Conservation (phyloP, 306 rosid genomes). For the Cicer pinnatifidum region DNA sequence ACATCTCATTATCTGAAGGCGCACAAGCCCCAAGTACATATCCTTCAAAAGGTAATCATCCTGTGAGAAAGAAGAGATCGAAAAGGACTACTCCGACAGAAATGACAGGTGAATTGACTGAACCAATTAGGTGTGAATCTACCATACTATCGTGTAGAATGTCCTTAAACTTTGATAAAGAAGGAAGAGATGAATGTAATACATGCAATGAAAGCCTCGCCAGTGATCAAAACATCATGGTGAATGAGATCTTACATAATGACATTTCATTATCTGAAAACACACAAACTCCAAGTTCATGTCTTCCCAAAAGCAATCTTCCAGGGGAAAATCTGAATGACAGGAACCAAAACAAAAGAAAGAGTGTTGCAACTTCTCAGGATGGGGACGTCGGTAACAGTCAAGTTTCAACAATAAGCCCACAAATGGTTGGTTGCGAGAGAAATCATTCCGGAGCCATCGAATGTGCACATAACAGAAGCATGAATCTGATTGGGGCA, state of each 20-base stretch:
- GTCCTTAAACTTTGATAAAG: constrained; percentile 52
- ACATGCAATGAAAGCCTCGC: constrained; percentile 41
- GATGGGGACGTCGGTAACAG: constrained; percentile 48
- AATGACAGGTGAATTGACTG: constrained; percentile 39
- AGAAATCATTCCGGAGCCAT: constrained; percentile 44
- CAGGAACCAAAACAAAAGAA: constrained; percentile 38
- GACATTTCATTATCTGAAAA: constrained; percentile 41
- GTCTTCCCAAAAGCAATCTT: constrained; percentile 36
- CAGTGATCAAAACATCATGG: constrained; percentile 37
- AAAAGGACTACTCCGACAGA: constrained; percentile 46
- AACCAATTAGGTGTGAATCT: constrained; percentile 42
- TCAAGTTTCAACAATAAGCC: constrained; percentile 37
- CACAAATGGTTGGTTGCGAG: constrained; percentile 45
- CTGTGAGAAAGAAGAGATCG: constrained; percentile 49
- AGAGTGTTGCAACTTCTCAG: constrained; percentile 38
- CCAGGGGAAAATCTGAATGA: constrained; percentile 39
- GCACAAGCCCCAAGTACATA: constrained; percentile 33
- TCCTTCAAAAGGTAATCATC: constrained; percentile 37
- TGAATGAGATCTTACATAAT: constrained; percentile 41
- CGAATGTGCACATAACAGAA: constrained; percentile 43
- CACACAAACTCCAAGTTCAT: constrained; percentile 39
- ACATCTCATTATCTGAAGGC: constrained; percentile 37
- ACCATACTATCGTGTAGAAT: constrained; percentile 54
- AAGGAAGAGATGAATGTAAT: constrained; percentile 47
- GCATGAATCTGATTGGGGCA: constrained; percentile 50